A percentile compares a stretch with the other conserved stretches of the same genome.
phyloP scores from a whole-genome alignment of 148 eudicot genomes.

The Silene uniflora region DNA sequence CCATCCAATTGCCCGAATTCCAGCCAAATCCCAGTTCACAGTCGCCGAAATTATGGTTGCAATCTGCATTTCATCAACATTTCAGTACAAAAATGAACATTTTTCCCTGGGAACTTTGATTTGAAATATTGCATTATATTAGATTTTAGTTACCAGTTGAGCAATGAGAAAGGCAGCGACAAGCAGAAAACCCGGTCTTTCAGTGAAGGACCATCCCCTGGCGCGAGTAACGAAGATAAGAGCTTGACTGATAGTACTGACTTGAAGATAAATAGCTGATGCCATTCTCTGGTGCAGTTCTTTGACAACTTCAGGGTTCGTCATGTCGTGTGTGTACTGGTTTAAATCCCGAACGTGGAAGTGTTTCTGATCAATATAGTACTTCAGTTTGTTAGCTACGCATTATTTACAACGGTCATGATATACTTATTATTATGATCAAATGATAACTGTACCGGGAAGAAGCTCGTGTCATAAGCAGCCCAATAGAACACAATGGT shows the following conservation, averaged over 20 bases:
- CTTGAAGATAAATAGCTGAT: conserved; percentile 80
- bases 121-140: neutral
- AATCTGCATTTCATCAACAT: conserved; percentile 32
- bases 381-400: neutral
- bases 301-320: conserved; percentile 30
- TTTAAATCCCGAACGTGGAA: conserved; percentile 45
- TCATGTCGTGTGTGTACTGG: conserved; percentile 35
- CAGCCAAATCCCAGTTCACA: conserved; percentile 41
- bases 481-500: conserved; percentile 67
- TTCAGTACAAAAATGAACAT: neutral
- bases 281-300: conserved; percentile 50
- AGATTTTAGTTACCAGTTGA: conserved; percentile 44
- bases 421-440: neutral
- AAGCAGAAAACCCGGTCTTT: conserved; percentile 75
- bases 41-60: conserved; percentile 55
- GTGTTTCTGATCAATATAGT: conserved; percentile 33
- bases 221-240: conserved; percentile 81
- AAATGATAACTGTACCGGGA: conserved; percentile 35
- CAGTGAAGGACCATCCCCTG: conserved; percentile 68
- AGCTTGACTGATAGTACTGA: conserved; percentile 81
- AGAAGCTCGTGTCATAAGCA: conserved; percentile 59
- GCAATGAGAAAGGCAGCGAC: conserved; percentile 71
- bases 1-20: conserved; percentile 62
- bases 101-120: neutral
- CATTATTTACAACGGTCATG: too few relatives aligned